Conservation (phyloP, 306 rosid genomes). For the Phaseolus lunatus region DNA sequence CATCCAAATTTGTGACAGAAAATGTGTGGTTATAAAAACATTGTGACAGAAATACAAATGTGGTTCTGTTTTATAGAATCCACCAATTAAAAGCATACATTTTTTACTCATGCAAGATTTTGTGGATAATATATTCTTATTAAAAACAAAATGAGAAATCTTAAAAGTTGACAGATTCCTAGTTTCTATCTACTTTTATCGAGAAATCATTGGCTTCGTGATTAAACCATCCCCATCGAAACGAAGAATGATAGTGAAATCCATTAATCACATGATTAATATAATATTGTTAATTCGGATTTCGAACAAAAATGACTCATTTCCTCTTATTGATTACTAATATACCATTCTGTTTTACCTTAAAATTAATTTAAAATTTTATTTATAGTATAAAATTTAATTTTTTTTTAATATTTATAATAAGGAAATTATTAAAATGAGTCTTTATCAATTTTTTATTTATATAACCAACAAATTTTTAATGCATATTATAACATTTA, state of each 20-base stretch:
- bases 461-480: no score
- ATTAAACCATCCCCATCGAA: background rate
- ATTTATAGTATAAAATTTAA: no score
- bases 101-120: constrained; percentile 36
- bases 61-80: background rate
- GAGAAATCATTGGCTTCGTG: constrained; percentile 15
- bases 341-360: no score
- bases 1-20: no score
- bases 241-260: background rate
- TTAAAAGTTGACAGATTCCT: constrained; percentile 32
- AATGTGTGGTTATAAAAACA: no score
- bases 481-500: no score
- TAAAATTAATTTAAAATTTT: no score
- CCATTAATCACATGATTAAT: background rate
- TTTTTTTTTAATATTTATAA: no score
- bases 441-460: no score
- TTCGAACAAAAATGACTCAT: background rate
- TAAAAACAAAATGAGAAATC: background rate
- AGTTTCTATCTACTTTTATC: constrained; percentile 4
- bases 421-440: no score
- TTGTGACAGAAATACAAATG: background rate
- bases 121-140: constrained; percentile 16
- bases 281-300: background rate
- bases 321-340: no score
- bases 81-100: constrained; percentile 3